These are phyloP conservation scores for Epichloe gansuensis DNA, from an alignment of 2,329 filamentous ascomycete genomes.

Conservation along the genomic window DNA sequence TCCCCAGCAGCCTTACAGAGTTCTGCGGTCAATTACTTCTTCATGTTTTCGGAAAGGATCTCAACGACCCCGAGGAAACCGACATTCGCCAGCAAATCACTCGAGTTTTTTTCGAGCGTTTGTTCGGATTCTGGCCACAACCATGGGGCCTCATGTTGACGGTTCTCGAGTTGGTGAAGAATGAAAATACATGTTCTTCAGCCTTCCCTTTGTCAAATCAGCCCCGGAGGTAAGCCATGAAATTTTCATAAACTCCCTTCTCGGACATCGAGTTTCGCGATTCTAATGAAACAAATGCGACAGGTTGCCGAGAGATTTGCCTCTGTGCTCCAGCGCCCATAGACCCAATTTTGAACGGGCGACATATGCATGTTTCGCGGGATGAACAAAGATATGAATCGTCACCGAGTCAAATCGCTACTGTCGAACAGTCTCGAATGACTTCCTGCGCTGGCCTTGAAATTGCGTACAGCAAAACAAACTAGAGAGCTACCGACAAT, in stretches of 20 bases:
- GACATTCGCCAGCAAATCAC: conserved; percentile 87
- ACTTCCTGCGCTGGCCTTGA: neutral
- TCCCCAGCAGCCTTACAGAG: conserved; percentile 77
- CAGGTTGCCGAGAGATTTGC: conserved; percentile 26
- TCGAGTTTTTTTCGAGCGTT: conserved; percentile 73
- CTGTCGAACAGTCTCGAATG: neutral
- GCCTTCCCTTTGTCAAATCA: conserved; percentile 81
- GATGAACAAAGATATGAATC: neutral
- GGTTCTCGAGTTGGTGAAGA: conserved; percentile 81
- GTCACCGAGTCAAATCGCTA: neutral
- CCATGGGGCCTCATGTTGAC: conserved; percentile 91
- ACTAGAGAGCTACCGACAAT: neutral
- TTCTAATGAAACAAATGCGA: conserved; percentile 5
- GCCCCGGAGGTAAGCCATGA: conserved; percentile 60
- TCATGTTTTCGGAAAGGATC: conserved; percentile 71
- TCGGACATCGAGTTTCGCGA: neutral
- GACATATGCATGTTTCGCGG: neutral
- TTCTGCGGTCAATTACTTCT: conserved; percentile 84
- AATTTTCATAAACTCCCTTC: neutral
- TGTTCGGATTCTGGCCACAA: conserved; percentile 82
- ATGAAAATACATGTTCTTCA: conserved; percentile 83
- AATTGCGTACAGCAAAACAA: neutral
- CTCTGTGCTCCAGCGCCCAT: conserved; percentile 22
- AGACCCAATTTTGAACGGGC: conserved; percentile 3
- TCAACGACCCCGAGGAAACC: conserved; percentile 59